Evolutionary conservation across 768 basidiomycete genomes (phyloP), one percentile per base, ranked within the genome.

Genomic region (Mycena pura): DNA sequence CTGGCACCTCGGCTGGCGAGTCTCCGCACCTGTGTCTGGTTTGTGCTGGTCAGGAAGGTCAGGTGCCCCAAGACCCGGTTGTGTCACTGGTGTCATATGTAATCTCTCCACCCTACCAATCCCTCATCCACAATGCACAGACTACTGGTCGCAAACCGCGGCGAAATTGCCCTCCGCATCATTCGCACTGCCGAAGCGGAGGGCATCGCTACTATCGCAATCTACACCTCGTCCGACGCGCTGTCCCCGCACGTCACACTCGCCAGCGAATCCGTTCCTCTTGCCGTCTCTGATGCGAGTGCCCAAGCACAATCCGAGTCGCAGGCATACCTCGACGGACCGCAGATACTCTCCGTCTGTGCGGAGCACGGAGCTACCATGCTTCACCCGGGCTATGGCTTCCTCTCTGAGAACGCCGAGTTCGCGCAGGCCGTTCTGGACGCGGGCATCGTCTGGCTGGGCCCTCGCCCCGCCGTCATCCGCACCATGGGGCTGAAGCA

Each of bases 101-200:
- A n/a, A n/a, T n/a, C n/a, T n/a, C n/a, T n/a, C n/a, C n/a, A n/a
- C n/a, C n/a, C n/a, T n/a, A n/a, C n/a, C n/a, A n/a, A n/a, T 19
- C 11, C 1, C n/a, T 19, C 28, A 53, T 46, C 52, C 71, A 69
- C 57, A 36, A 62, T 57, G 61, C 81, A 85, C 63, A 86, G 82
- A 62, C 75, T 89, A 0, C 80, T 90, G 60, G 76, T 91, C 60
- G 87, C 87, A 19, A 90, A 91, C 70, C 84, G 89, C 24, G 89
- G 89, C 39, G 89, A 91, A 71, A 90, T 91, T 50, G 88, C 88
- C 9, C 77, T 86, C 14, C 84, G 89, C 9, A 81, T 90, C 64
- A 74, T 90, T 24, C 81, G 78, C 49, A 84, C 87, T 0, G 86
- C 86, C 2, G 78, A 79, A 46, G 71, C 71, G 25, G 78, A 88